Base-by-base conservation (phyloP, 257 asterid species). In the Solanum ossicruentum region DNA sequence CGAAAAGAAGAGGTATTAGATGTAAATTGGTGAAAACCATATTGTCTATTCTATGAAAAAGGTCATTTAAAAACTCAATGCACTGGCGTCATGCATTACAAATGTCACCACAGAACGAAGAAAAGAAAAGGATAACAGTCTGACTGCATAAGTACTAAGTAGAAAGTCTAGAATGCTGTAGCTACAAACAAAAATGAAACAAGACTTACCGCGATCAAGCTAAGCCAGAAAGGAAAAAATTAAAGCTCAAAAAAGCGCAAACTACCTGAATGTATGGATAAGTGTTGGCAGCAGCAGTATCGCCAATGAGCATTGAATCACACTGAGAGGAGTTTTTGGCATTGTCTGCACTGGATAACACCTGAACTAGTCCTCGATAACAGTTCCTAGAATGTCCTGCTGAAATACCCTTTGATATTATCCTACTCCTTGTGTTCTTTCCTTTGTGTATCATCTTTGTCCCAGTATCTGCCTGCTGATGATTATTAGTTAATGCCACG, bases 381-480 rank as follows among this genome's bases (percentile, higher is more conserved):
- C 97, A 93, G 87, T 96, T 96, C 70, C 98, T 91, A 4, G 98
- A 95, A 75, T 85, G 85, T 8, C 99, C 98, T 65, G 99, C 99
- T 1, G 99, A 96, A 83, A 96, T 95, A 67, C 98, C 99, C 87
- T 96, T 96, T 12, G 98, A 96, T 45, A 96, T 93, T 63, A 96
- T 96, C 92, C 99, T 89, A 82, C 99, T 96, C 84, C 97, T 87
- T 2, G 99, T 95, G 82, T 95, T 94, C 92, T 95, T 97, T 66
- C 99, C 99, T 88, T 94, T 95, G 88, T 97, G 99, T 87, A 97
- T 92, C 98, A 97, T 97, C 91, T 97, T 97, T 1, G 99, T 97
- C 82, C 99, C 98, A 0, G 99, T 95, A 55, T 97, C 99, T 12
- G 99, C 99, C 90, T 97, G 99, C 92, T 97, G 99, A 84, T 84